Percentiles rank a stretch among this genome's conserved stretches.
Evolutionary conservation across 1,139 yeast species (phyloP).

Genomic region (Dujonia santamariae): DNA sequence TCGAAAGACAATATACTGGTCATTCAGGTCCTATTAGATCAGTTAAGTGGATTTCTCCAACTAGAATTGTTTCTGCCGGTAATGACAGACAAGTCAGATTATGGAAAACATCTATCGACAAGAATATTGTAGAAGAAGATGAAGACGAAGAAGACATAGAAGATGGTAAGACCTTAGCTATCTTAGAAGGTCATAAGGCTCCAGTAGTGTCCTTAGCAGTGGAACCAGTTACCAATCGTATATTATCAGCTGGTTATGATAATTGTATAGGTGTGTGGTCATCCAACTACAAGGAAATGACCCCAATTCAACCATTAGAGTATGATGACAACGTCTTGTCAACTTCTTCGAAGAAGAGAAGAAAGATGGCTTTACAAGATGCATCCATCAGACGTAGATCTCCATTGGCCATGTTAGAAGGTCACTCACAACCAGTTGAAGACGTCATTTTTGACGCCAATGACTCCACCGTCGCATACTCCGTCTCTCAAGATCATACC

Average conservation of each 20-base stretch:
- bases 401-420: constrained; percentile 72
- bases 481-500: constrained; percentile 94
- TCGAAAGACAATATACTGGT: constrained; percentile 79
- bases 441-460: constrained; percentile 69
- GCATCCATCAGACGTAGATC: constrained; percentile 76
- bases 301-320: constrained; percentile 61
- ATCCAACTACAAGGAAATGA: constrained; percentile 79
- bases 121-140: constrained; percentile 30
- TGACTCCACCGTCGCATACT: constrained; percentile 82
- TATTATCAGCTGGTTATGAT: constrained; percentile 85
- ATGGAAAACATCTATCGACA: constrained; percentile 70
- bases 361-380: constrained; percentile 77
- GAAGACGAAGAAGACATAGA: constrained; percentile 48
- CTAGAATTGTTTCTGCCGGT: constrained; percentile 80
- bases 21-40: constrained; percentile 84
- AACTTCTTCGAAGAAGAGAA: constrained; percentile 84
- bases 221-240: constrained; percentile 46
- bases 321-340: constrained; percentile 51
- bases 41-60: constrained; percentile 72
- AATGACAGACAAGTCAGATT: constrained; percentile 85
- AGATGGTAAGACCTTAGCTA: constrained; percentile 75
- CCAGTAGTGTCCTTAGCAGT: constrained; percentile 80
- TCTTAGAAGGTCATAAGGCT: constrained; percentile 85
- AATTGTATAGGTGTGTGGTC: constrained; percentile 86
- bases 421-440: constrained; percentile 86